These are phyloP conservation scores for Curvularia lunata DNA, from an alignment of 2,329 filamentous ascomycete genomes.

Conservation along the genomic window DNA sequence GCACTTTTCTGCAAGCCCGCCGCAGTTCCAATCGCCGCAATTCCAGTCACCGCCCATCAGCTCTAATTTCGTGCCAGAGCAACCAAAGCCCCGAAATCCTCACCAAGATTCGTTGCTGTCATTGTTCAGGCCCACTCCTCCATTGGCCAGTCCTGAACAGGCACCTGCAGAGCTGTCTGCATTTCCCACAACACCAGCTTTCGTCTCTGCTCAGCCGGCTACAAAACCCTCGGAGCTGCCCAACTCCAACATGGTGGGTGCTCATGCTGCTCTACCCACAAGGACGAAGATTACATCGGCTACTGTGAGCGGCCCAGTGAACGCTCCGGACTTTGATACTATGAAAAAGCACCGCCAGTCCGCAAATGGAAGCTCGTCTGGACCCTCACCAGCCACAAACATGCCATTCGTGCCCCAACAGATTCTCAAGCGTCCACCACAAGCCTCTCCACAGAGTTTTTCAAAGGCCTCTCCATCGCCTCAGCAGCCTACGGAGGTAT, in stretches of 20 bases:
- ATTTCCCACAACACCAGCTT: conserved; percentile 50
- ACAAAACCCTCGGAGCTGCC: conserved; percentile 22
- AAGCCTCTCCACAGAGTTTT: conserved; percentile 14
- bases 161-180: conserved; percentile 56
- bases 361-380: conserved; percentile 33
- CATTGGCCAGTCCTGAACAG: conserved; percentile 37
- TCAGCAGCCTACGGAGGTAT: conserved; percentile 8
- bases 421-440: conserved; percentile 32
- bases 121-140: conserved; percentile 50
- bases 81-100: conserved; percentile 47
- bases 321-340: conserved; percentile 51
- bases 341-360: conserved; percentile 42
- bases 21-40: conserved; percentile 38
- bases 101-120: conserved; percentile 56
- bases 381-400: conserved; percentile 36
- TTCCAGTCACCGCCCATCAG: conserved; percentile 37
- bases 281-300: conserved; percentile 46
- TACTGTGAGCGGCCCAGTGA: conserved; percentile 52
- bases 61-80: conserved; percentile 34
- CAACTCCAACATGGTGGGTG: conserved; percentile 29
- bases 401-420: conserved; percentile 39
- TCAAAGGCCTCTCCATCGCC: conserved; percentile 12
- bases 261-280: conserved; percentile 26
- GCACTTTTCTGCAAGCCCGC: conserved; percentile 34
- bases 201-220: conserved; percentile 29